These are phyloP conservation scores for Arabidopsis suecica DNA, from an alignment of 345 rosid genomes.

Conservation along the genomic window DNA sequence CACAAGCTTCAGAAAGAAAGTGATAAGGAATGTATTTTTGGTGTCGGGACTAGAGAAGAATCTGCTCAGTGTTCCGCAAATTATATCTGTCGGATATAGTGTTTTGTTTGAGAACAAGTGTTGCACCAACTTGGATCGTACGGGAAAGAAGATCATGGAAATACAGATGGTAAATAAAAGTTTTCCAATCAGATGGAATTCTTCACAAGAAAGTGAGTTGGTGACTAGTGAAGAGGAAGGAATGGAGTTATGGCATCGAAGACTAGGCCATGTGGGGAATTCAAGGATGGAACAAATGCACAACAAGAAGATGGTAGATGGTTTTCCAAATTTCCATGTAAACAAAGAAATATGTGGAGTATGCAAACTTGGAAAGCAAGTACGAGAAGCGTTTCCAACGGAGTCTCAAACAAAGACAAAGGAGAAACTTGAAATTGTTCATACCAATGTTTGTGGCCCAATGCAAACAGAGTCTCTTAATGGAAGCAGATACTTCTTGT, in stretches of 20 bases:
- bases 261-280: not conserved
- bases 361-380: constrained; percentile 6
- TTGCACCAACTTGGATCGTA: not conserved
- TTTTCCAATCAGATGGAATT: not conserved
- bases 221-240: not conserved
- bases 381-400: not conserved
- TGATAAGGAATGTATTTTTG: not conserved
- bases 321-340: not conserved
- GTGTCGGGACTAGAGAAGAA: not conserved
- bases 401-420: not conserved
- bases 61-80: not conserved
- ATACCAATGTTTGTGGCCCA: not conserved
- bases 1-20: not conserved
- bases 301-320: not conserved
- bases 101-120: not conserved
- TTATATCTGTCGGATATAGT: not conserved
- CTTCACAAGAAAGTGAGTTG: not conserved
- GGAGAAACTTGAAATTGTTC: not conserved
- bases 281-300: constrained; percentile 1
- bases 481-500: not conserved
- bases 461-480: not conserved
- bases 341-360: not conserved
- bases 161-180: not conserved
- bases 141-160: not conserved
- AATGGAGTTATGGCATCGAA: not conserved